Base-by-base conservation (phyloP, 331 rosid species). In the Quercus lobata region DNA sequence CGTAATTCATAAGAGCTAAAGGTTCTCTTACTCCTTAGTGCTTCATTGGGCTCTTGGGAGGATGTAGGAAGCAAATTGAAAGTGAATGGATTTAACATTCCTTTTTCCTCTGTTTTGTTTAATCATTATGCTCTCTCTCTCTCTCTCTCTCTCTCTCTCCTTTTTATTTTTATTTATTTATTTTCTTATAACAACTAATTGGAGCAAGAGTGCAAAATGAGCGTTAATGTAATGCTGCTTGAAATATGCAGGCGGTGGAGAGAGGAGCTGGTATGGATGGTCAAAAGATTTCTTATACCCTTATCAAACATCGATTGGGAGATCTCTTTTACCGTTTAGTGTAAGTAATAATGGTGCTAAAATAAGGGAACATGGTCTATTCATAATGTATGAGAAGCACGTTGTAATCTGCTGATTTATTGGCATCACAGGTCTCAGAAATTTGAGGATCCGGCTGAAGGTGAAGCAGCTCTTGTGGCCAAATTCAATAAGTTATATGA, bases 401-500 rank as follows among this genome's bases (percentile, higher is more conserved):
- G 62, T 80, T 75, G 81, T 77, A 54, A 72, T 72, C 70, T 79
- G 35, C 68, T 77, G 29, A 29, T 79, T 69, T 46, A 56, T 60
- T 55, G 60, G 63, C 29, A 60, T 69, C 81, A 73, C 92, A 96
- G 99, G 90, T 96, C 99, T 34, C 98, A 96, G 79, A 96, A 96
- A 78, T 96, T 93, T 72, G 99, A 96, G 92, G 98, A 96, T 79
- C 99, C 99, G 3, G 99, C 97, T 12, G 98, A 96, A 84, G 99
- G 99, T 34, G 98, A 93, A 89, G 81, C 85, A 5, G 89, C 87
- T 22, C 90, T 96, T 72, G 86, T 90, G 27, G 93, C 80, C 1
- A 96, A 96, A 79, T 96, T 96, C 75, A 86, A 84, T 71, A 90
- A 96, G 93, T 81, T 96, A 46, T 84, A 93, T 3, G 98, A 93